These are phyloP conservation scores for Pogostemon cablin DNA, from an alignment of 257 asterid species.

Conservation along the genomic window DNA sequence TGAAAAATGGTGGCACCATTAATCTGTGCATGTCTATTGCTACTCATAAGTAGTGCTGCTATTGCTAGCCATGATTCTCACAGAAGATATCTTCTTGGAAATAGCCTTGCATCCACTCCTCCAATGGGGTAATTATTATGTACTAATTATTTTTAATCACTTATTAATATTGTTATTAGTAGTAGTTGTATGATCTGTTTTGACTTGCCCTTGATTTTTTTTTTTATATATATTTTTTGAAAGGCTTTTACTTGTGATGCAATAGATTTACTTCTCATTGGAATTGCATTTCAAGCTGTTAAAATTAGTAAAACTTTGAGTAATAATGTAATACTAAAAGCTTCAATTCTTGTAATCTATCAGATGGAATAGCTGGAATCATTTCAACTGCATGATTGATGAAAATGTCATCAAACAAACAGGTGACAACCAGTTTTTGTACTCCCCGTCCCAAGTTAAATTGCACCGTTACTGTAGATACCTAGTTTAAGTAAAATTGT, in stretches of 20 bases:
- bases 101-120: conserved; percentile 51
- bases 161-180: no score
- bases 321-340: no score
- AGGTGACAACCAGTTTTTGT: conserved; percentile 37
- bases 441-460: no score
- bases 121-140: conserved; percentile 41
- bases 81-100: conserved; percentile 38
- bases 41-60: not conserved
- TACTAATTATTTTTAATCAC: not conserved
- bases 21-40: conserved; percentile 23
- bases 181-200: no score
- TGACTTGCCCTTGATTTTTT: no score
- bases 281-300: not conserved
- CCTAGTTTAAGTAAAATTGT: no score
- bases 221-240: no score
- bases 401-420: conserved; percentile 66
- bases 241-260: no score
- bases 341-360: not conserved
- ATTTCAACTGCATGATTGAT: conserved; percentile 61
- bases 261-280: no score
- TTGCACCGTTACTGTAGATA: no score
- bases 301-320: no score
- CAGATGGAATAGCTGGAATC: conserved; percentile 96
- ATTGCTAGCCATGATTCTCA: not conserved
- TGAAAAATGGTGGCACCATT: conserved; percentile 18